Evolutionary conservation across 768 basidiomycete species (phyloP).

Genomic region (Trametes sanguinea): DNA sequence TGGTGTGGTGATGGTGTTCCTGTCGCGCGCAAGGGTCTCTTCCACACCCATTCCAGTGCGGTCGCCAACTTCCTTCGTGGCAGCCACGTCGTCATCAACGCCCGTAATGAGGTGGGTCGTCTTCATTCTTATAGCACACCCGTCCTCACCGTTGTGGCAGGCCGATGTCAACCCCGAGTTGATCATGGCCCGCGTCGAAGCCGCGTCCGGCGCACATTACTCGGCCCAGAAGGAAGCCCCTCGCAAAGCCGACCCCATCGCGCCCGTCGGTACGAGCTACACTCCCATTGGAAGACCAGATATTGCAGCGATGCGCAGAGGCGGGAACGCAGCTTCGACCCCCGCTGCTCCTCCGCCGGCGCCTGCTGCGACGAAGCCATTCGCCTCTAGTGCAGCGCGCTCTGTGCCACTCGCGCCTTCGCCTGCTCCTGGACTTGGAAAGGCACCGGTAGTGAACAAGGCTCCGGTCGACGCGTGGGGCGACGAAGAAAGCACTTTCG

Average conservation of each 20-base stretch:
- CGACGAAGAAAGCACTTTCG: conserved; percentile 46
- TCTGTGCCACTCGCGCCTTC: conserved; percentile 47
- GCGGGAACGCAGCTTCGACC: conserved; percentile 3
- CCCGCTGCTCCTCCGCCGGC: conserved; percentile 22
- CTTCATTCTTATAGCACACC: neutral
- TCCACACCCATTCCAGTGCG: conserved; percentile 82
- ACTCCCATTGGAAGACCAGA: conserved; percentile 75
- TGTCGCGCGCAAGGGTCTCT: conserved; percentile 87
- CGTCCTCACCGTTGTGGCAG: conserved; percentile 37
- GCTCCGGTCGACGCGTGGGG: conserved; percentile 57
- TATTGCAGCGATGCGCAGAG: conserved; percentile 54
- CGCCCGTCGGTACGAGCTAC: conserved; percentile 78
- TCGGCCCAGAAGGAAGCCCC: conserved; percentile 78
- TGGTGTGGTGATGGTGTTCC: conserved; percentile 99
- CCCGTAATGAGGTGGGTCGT: conserved; percentile 75
- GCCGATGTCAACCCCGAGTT: conserved; percentile 76
- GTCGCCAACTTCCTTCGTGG: conserved; percentile 82
- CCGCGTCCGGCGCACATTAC: conserved; percentile 89
- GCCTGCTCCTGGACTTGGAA: conserved; percentile 29
- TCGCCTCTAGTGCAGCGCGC: conserved; percentile 45
- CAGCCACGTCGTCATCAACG: conserved; percentile 83
- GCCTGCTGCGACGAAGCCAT: conserved; percentile 30
- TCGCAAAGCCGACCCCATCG: conserved; percentile 75
- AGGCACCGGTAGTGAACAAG: conserved; percentile 24
- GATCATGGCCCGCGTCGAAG: conserved; percentile 86